A percentile compares a stretch with the other conserved stretches of the same genome.
Evolutionary conservation across 768 basidiomycete species (phyloP).

Genomic region (Pholiota microspora): DNA sequence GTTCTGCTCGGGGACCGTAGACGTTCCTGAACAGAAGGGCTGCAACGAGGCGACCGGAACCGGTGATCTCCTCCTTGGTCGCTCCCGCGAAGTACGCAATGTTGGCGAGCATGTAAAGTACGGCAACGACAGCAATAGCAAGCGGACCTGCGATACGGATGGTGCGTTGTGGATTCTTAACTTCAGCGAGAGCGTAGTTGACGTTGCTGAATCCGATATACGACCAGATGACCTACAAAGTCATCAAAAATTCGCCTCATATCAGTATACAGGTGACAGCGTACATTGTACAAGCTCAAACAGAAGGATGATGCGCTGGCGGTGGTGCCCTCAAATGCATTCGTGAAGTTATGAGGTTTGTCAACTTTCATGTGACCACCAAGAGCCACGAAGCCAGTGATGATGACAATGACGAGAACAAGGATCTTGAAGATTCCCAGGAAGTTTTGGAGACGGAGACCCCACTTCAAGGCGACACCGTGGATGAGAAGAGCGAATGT

Average conservation of each 20-base stretch:
- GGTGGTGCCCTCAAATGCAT: slow-evolving; percentile 42
- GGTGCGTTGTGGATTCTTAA: slow-evolving; percentile 59
- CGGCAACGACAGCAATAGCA: slow-evolving; percentile 50
- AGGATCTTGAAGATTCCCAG: slow-evolving; percentile 58
- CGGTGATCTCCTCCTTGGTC: slow-evolving; percentile 59
- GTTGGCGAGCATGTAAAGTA: slow-evolving; percentile 60
- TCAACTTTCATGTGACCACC: slow-evolving; percentile 30
- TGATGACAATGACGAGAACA: slow-evolving; percentile 44
- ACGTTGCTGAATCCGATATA: slow-evolving; percentile 66
- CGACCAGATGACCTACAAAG: slow-evolving; percentile 48
- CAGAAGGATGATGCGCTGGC: slow-evolving; percentile 48
- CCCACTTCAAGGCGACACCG: slow-evolving; percentile 48
- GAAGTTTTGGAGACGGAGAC: slow-evolving; percentile 60
- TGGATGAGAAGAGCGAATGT: slow-evolving; percentile 36
- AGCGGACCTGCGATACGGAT: slow-evolving; percentile 64
- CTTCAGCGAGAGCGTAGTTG: slow-evolving; percentile 66
- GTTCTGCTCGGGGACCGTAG: slow-evolving; percentile 53
- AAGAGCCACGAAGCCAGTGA: slow-evolving; percentile 48
- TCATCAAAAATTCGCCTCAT: too few species aligned
- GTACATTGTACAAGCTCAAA: slow-evolving; percentile 48
- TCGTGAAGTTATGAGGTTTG: slow-evolving; percentile 32
- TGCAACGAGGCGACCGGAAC: slow-evolving; percentile 59
- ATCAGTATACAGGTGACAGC: slow-evolving; percentile 4
- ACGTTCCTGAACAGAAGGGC: slow-evolving; percentile 67
- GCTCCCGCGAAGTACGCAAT: slow-evolving; percentile 70